phyloP scores from a whole-genome alignment of 495 filamentous ascomycete species.

The Xylaria castorea region DNA sequence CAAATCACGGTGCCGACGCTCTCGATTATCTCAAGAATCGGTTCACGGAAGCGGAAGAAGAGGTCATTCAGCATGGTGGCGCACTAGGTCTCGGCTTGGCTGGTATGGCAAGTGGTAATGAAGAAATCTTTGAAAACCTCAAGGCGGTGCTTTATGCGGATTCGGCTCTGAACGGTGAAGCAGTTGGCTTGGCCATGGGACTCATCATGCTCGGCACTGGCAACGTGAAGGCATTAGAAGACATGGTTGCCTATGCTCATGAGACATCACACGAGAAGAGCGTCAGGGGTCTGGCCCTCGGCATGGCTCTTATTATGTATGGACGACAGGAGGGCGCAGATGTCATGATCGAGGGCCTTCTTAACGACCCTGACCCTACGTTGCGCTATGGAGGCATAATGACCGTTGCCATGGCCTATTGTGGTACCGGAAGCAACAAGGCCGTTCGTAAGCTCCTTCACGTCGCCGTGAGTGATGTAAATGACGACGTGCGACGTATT shows the following conservation, averaged over 20 bases:
- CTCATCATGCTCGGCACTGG: conserved; percentile 97
- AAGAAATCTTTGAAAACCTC: conserved; percentile 89
- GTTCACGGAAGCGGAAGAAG: conserved; percentile 86
- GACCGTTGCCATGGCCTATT: conserved; percentile 98
- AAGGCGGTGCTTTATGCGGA: conserved; percentile 87
- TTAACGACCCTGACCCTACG: conserved; percentile 92
- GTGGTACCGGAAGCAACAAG: conserved; percentile 97
- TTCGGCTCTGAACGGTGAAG: conserved; percentile 95
- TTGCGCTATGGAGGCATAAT: conserved; percentile 97
- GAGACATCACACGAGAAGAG: conserved; percentile 99
- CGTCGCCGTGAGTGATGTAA: conserved; percentile 96
- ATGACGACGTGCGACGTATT: conserved; percentile 93
- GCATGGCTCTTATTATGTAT: conserved; percentile 99
- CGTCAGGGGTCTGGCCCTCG: conserved; percentile 90
- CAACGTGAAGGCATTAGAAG: conserved; percentile 85
- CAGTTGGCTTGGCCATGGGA: conserved; percentile 93
- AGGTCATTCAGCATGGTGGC: conserved; percentile 96
- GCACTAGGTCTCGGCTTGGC: conserved; percentile 95
- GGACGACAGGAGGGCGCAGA: conserved; percentile 94
- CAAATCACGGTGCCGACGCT: conserved; percentile 94
- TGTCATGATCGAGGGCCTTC: conserved; percentile 87
- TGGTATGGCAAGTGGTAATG: conserved; percentile 93
- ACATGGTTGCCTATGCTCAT: conserved; percentile 97
- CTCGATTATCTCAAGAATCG: conserved; percentile 85
- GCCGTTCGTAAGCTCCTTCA: conserved; percentile 97